Evolutionary conservation across 176 grass and related monocot genomes (phyloP), one percentile per base, ranked within the genome.

Genomic region (Triticum timopheevii): DNA sequence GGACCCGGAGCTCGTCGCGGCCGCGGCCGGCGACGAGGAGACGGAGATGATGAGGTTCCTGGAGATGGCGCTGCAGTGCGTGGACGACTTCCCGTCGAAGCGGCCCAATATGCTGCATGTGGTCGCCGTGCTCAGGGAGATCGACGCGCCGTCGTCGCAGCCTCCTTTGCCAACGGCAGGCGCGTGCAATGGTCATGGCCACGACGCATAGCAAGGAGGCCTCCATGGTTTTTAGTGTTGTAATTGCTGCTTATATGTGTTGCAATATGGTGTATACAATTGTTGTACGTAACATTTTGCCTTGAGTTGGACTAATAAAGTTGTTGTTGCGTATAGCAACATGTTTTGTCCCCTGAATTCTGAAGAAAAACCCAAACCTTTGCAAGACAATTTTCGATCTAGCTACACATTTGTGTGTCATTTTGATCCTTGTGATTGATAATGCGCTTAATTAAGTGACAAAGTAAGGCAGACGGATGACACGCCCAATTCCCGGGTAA

Each of bases 1-100:
- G 7, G 96, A 98, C 81, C 90, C 85, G 40, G 89, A 91, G 69
- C 79, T 98, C 20, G 12, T 90, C 11, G 10, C 69, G 8, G 36
- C 6, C 0, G 75, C 27, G 0, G 33, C 49, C 25, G 68, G 15
- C 10, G 84, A 82, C 2, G 84, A 69, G 0, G 91, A 91, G 68
- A 82, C 79, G 56, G 92, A 96, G 89, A 95, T 95, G 92, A 59
- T 76, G 8, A 94, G 84, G 83, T 95, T 95, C 83, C 79, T 98
- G 49, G 93, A 98, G 65, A 90, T 98, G 19, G 77, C 93, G 6
- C 75, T 98, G 91, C 92, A 91, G 84, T 98, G 96, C 70, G 92
- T 98, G 1, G 92, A 98, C 0, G 93, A 98, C 83, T 98, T 98
- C 83, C 96, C 96, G 1, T 96, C 96, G 0, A 98, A 94, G 93